These are phyloP conservation scores for Russula emetica DNA, from an alignment of 768 basidiomycete genomes.

Conservation along the genomic window DNA sequence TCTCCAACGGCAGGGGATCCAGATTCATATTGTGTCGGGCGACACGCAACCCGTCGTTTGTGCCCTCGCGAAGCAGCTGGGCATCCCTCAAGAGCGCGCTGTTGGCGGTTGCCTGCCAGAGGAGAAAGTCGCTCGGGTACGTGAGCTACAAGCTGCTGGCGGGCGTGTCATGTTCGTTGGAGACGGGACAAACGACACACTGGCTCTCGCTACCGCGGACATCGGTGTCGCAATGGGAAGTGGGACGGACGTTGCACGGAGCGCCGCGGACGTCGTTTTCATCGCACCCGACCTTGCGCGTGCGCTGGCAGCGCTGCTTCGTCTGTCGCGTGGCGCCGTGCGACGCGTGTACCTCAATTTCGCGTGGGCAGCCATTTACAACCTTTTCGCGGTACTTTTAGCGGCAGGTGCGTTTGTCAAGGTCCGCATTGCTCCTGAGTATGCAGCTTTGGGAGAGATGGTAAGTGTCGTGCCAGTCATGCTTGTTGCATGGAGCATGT, in stretches of 20 bases:
- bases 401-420: slow-evolving; percentile 47
- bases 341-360: slow-evolving; percentile 38
- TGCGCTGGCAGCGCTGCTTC: slow-evolving; percentile 39
- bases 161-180: slow-evolving; percentile 42
- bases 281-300: slow-evolving; percentile 33
- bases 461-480: slow-evolving; percentile 44
- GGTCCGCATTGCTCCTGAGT: slow-evolving; percentile 39
- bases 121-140: slow-evolving; percentile 41
- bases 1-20: slow-evolving; percentile 37
- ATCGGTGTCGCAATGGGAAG: slow-evolving; percentile 41
- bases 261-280: slow-evolving; percentile 47
- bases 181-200: slow-evolving; percentile 53
- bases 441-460: slow-evolving; percentile 44
- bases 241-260: slow-evolving; percentile 40
- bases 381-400: slow-evolving; percentile 45
- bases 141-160: slow-evolving; percentile 29
- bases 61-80: slow-evolving; percentile 40
- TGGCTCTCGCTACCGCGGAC: slow-evolving; percentile 49
- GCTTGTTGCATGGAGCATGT: slow-evolving; percentile 34
- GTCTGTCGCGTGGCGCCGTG: slow-evolving; percentile 36
- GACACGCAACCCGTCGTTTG: slow-evolving; percentile 45
- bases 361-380: slow-evolving; percentile 42
- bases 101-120: slow-evolving; percentile 44
- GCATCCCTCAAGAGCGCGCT: slow-evolving; percentile 38
- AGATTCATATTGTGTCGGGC: slow-evolving; percentile 48